Conservation (phyloP, 306 rosid genomes). For the Purshia tridentata region DNA sequence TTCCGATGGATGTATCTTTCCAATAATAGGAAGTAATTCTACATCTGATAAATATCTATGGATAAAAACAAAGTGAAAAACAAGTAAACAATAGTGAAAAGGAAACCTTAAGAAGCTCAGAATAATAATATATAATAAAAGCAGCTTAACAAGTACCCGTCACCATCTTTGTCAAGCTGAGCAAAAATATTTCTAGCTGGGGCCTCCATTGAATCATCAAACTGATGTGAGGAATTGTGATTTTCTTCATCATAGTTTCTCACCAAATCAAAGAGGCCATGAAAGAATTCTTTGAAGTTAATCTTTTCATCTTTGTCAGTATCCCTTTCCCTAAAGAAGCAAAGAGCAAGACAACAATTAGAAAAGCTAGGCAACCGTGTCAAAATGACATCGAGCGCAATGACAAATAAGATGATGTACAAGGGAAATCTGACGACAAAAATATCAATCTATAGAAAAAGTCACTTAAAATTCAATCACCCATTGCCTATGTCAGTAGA, state of each 20-base stretch:
- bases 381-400: background rate
- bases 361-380: constrained; percentile 5
- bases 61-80: constrained; percentile 20
- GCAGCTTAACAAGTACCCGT: constrained; percentile 55
- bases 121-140: constrained; percentile 19
- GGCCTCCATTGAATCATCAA: constrained; percentile 58
- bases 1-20: constrained; percentile 94
- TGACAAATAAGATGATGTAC: background rate
- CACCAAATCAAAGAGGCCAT: constrained; percentile 96
- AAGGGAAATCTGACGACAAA: background rate
- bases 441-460: background rate
- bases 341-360: constrained; percentile 31
- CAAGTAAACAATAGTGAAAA: constrained; percentile 24
- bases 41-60: constrained; percentile 68
- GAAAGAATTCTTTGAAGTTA: constrained; percentile 92
- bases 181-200: constrained; percentile 79
- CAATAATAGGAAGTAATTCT: constrained; percentile 79
- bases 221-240: constrained; percentile 59
- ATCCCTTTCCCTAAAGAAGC: constrained; percentile 73
- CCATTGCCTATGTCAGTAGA: background rate
- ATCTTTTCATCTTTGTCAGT: constrained; percentile 84
- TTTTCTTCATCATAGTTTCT: constrained; percentile 78
- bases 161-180: constrained; percentile 86
- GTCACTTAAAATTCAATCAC: background rate
- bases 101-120: constrained; percentile 19